These are phyloP conservation scores for Westerdykella aurantiaca DNA, from an alignment of 2,329 filamentous ascomycete genomes.

Conservation along the genomic window DNA sequence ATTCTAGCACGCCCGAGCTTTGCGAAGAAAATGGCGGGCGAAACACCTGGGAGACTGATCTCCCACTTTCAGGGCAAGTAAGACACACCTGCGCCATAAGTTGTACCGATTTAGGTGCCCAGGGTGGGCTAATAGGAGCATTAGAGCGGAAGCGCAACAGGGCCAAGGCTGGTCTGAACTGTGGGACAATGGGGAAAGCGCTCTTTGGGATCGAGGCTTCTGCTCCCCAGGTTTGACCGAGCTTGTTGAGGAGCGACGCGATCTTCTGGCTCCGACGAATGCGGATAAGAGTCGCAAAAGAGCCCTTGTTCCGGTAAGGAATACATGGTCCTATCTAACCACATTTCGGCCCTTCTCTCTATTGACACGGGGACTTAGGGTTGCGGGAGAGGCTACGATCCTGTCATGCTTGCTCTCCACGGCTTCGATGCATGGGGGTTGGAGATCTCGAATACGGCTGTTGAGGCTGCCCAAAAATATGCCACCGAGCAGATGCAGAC, in stretches of 20 bases:
- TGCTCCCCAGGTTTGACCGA: slow-evolving; percentile 48
- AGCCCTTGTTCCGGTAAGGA: slow-evolving; percentile 59
- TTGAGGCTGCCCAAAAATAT: slow-evolving; percentile 16
- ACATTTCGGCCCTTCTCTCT: not conserved
- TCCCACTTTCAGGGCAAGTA: not conserved
- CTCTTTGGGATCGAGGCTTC: slow-evolving; percentile 51
- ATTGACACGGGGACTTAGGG: slow-evolving; percentile 37
- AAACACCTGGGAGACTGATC: not conserved
- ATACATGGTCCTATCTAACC: too few relatives aligned
- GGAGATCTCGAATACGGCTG: slow-evolving; percentile 53
- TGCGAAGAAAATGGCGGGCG: not conserved
- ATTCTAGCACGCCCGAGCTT: too few relatives aligned
- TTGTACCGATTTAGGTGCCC: not conserved
- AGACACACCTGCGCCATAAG: too few relatives aligned
- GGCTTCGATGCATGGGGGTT: slow-evolving; percentile 71
- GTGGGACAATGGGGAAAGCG: slow-evolving; percentile 46
- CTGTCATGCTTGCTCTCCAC: slow-evolving; percentile 62
- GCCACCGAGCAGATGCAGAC: slow-evolving; percentile 8
- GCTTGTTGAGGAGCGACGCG: slow-evolving; percentile 10
- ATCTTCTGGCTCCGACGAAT: slow-evolving; percentile 21
- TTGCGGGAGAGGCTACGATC: slow-evolving; percentile 74
- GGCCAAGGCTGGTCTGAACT: slow-evolving; percentile 45
- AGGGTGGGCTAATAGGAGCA: slow-evolving; percentile 1
- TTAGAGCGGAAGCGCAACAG: slow-evolving; percentile 10
- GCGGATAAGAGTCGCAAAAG: slow-evolving; percentile 37